phyloP scores from a whole-genome alignment of 352 stramenopile species.

The Pythium monospermum region DNA sequence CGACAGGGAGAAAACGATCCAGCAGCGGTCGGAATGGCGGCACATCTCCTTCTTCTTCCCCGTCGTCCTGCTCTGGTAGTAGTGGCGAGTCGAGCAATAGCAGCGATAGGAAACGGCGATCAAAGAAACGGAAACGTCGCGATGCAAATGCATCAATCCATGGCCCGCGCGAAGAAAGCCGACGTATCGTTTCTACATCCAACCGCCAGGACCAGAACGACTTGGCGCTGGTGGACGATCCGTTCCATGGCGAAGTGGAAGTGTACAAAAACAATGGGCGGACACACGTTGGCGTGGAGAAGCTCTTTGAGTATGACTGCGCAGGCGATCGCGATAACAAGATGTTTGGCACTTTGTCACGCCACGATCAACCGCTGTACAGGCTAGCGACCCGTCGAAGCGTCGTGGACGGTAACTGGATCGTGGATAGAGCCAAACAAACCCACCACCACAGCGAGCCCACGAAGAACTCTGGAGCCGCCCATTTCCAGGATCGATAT shows the following conservation, averaged over 20 bases:
- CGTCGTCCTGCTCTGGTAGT: conserved; percentile 5
- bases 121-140: conserved; percentile 2
- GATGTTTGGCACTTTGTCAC: conserved; percentile 62
- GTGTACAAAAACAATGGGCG: conserved; percentile 5
- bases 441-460: neutral
- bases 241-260: conserved; percentile 10
- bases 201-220: neutral
- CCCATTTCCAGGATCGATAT: conserved; percentile 29
- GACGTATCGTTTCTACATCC: neutral
- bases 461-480: neutral
- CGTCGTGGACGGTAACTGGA: conserved; percentile 42
- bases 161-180: neutral
- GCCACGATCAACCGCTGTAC: conserved; percentile 62
- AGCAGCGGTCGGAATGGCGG: conserved; percentile 17
- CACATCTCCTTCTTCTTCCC: too few species aligned
- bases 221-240: conserved; percentile 8
- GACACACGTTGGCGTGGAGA: conserved; percentile 12
- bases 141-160: too few species aligned
- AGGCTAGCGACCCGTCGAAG: conserved; percentile 42
- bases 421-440: conserved; percentile 5
- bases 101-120: neutral
- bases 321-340: conserved; percentile 60
- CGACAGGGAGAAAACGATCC: neutral
- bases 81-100: too few species aligned
- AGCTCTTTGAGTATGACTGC: conserved; percentile 64